These are phyloP conservation scores for Echeveria elegans DNA, from an alignment of 164 flowering plant genomes.

Conservation along the genomic window DNA sequence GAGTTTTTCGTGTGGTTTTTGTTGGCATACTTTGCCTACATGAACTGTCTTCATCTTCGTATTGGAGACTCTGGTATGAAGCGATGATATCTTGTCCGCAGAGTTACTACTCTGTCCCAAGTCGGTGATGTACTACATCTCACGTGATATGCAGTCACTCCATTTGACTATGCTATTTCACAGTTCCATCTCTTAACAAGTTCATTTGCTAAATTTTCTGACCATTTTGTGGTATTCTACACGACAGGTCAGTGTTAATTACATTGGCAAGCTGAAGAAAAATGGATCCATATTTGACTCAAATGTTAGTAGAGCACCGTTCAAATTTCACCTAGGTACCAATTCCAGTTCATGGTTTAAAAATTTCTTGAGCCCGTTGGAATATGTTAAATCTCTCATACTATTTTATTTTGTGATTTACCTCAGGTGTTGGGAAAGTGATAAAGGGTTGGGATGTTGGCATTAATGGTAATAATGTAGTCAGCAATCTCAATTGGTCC, in stretches of 20 bases:
- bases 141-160: too few species aligned
- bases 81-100: too few species aligned
- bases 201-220: background rate
- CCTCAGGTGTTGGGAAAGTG: constrained; percentile 73
- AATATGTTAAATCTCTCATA: background rate
- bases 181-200: background rate
- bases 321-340: constrained; percentile 79
- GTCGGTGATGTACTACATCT: too few species aligned
- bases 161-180: too few species aligned
- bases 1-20: too few species aligned
- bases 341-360: background rate
- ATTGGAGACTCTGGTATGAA: too few species aligned
- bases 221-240: background rate
- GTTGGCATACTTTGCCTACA: too few species aligned
- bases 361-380: background rate
- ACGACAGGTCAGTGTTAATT: constrained; percentile 55
- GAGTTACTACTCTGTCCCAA: too few species aligned
- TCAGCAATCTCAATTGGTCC: background rate
- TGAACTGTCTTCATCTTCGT: too few species aligned
- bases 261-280: constrained; percentile 81
- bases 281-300: constrained; percentile 77
- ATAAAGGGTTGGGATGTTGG: constrained; percentile 95
- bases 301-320: constrained; percentile 58
- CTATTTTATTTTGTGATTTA: constrained; percentile 8
- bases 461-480: constrained; percentile 45